Base-by-base conservation (phyloP, 805 yeast genomes). In the Candida sakaeoensis region DNA sequence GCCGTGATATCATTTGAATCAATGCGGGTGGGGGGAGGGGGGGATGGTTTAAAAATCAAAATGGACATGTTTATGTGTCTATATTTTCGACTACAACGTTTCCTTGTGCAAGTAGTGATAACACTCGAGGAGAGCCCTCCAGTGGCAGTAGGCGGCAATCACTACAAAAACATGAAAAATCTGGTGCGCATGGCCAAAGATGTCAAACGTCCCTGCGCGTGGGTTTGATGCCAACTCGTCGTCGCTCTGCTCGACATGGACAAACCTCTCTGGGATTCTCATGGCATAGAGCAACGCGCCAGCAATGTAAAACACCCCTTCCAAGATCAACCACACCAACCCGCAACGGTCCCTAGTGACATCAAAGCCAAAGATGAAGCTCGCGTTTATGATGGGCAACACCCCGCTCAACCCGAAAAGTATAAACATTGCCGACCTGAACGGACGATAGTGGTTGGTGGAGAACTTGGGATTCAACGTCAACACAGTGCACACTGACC, bases 281-380 rank as follows among this genome's bases (percentile, higher is more conserved):
- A 71, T 57, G 0, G 95, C 96, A 57, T 89, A 89, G 39, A 90
- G 58, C 2, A 71, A 68, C 0, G 96, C 96, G 0, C 97, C 97
- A 5, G 65, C 48, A 3, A 88, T 83, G 58, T 89, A 90, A 32
- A 84, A 75, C 2, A 75, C 54, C 0, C 88, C 96, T 58, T 88
- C 96, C 7, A 70, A 47, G 0, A 81, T 48, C 10, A 89, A 65
- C 81, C 84, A 88, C 14, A 56, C 57, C 15, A 85, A 60, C 17
- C 79, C 79, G 7, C 82, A 65, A 36, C 90, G 63, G 2, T 52
- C 50, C 33, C 63, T 58, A 4, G 83, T 73, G 36, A 68, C 77
- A 2, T 54, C 52, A 14, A 54, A 44, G 0, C 93, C 95, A 49
- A 67, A 78, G 8, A 52, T 39, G 12, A 46, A 41, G 2, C 72